Conservation (phyloP, 495 filamentous ascomycete species). For the Jackrogersella multiformis region DNA sequence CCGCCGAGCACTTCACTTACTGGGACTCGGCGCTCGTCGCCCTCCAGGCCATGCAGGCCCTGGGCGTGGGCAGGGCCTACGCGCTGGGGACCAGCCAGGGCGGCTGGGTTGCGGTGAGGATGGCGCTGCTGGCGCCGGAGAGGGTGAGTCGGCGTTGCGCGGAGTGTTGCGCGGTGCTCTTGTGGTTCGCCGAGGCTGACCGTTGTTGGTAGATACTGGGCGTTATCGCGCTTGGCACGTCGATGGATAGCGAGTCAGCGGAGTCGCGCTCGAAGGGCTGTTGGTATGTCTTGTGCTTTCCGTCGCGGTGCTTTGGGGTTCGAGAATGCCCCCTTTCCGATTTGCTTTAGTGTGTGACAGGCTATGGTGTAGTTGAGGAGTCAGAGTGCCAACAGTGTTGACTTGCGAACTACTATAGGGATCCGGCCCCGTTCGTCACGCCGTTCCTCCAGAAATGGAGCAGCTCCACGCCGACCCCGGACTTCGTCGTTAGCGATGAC, state of each 20-base stretch:
- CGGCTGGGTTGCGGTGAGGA: slow-evolving; percentile 67
- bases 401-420: slow-evolving; percentile 25
- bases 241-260: slow-evolving; percentile 68
- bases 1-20: slow-evolving; percentile 61
- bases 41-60: slow-evolving; percentile 56
- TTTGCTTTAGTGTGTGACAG: too few relatives aligned
- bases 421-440: slow-evolving; percentile 54
- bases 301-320: background rate
- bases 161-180: background rate
- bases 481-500: slow-evolving; percentile 64
- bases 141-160: slow-evolving; percentile 40
- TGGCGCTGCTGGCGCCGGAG: slow-evolving; percentile 69
- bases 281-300: slow-evolving; percentile 53
- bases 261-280: slow-evolving; percentile 61
- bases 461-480: slow-evolving; percentile 51
- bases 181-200: background rate
- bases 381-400: background rate
- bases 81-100: slow-evolving; percentile 70
- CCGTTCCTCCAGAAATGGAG: slow-evolving; percentile 60
- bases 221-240: slow-evolving; percentile 69
- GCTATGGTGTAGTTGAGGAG: background rate
- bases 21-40: slow-evolving; percentile 64
- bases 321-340: too few relatives aligned
- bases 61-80: slow-evolving; percentile 66
- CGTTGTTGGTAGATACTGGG: slow-evolving; percentile 58